Evolutionary conservation across 2,329 filamentous ascomycete species (phyloP).

Genomic region (Exophiala dermatitidis): DNA sequence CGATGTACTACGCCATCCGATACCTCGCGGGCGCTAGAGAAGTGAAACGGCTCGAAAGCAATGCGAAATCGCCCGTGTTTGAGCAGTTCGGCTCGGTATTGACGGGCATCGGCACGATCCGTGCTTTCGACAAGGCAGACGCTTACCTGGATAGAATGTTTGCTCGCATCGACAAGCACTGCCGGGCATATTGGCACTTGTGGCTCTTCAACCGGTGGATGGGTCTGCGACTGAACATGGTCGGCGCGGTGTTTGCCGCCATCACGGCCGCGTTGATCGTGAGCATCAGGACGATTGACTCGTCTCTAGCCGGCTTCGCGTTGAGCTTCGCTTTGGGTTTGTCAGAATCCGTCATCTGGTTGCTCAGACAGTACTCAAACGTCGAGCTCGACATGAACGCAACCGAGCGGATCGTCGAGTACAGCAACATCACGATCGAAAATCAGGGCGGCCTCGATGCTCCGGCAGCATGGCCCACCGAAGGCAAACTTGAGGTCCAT

Average conservation of each 20-base stretch:
- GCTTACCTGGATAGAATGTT: slow-evolving; percentile 66
- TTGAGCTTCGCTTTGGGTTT: slow-evolving; percentile 68
- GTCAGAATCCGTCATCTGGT: slow-evolving; percentile 56
- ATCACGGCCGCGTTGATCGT: slow-evolving; percentile 60
- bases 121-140: slow-evolving; percentile 63
- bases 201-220: slow-evolving; percentile 74
- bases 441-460: slow-evolving; percentile 54
- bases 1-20: slow-evolving; percentile 50
- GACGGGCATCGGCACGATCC: slow-evolving; percentile 65
- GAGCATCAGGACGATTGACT: slow-evolving; percentile 54
- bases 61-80: slow-evolving; percentile 69
- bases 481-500: slow-evolving; percentile 65
- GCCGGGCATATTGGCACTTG: slow-evolving; percentile 58
- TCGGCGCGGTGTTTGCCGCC: slow-evolving; percentile 62
- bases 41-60: slow-evolving; percentile 69
- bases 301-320: slow-evolving; percentile 67
- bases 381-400: slow-evolving; percentile 74
- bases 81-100: slow-evolving; percentile 70
- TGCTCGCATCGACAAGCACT: slow-evolving; percentile 59
- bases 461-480: slow-evolving; percentile 66
- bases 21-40: slow-evolving; percentile 68
- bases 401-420: slow-evolving; percentile 68
- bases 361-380: slow-evolving; percentile 60
- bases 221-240: slow-evolving; percentile 61
- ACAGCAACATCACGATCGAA: slow-evolving; percentile 62